These are phyloP conservation scores for Colletotrichum incanum DNA, from an alignment of 2,329 filamentous ascomycete genomes.

Conservation along the genomic window DNA sequence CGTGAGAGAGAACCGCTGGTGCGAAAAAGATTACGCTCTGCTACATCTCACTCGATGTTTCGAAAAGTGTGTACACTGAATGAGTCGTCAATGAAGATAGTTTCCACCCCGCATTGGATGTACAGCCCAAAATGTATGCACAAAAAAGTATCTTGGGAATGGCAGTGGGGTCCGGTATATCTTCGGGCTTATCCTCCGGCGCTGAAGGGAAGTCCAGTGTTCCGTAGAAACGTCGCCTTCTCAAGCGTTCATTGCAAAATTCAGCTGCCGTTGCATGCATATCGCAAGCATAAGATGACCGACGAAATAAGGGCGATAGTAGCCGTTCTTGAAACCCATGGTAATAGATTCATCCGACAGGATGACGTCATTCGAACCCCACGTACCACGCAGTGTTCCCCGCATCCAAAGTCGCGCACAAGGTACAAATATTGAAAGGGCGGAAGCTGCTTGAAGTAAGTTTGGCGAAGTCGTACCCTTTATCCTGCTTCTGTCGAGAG, in stretches of 20 bases:
- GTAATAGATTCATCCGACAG: neutral
- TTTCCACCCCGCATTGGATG: too few species aligned
- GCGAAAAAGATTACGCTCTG: neutral
- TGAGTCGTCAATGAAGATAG: too few species aligned
- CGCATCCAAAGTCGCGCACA: slow-evolving; percentile 5
- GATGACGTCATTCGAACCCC: slow-evolving; percentile 3
- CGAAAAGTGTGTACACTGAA: accelerated
- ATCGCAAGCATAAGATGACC: neutral
- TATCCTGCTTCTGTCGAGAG: neutral
- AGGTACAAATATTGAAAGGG: neutral
- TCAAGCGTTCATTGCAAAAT: neutral
- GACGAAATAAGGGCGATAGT: too few species aligned
- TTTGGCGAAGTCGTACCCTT: too few species aligned
- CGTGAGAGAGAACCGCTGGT: neutral
- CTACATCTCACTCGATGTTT: neutral
- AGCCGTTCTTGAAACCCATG: neutral
- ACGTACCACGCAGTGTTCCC: neutral
- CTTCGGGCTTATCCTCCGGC: neutral
- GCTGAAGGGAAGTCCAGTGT: neutral
- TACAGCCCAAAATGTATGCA: too few species aligned
- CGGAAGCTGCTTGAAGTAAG: neutral
- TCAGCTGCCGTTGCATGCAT: too few species aligned
- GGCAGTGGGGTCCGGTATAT: neutral
- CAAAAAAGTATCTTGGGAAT: neutral
- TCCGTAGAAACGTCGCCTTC: neutral